Percentiles rank a stretch among this genome's conserved stretches.
Conservation (phyloP, 805 yeast genomes). For the Kodamaea laetipori region DNA sequence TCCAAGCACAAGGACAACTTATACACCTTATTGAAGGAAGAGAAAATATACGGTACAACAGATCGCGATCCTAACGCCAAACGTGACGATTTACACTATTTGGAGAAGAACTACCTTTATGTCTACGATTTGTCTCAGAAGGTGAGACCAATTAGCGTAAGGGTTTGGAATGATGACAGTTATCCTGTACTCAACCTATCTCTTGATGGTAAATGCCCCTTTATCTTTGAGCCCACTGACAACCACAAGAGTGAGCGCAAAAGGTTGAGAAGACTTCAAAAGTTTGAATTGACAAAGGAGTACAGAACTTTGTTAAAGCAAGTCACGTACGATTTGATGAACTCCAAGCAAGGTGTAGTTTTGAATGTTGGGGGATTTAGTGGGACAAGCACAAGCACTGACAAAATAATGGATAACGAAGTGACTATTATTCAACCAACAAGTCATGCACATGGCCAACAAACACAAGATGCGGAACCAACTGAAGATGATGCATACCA, state of each 20-base stretch:
- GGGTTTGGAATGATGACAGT: slow-evolving; percentile 69
- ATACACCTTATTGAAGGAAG: slow-evolving; percentile 70
- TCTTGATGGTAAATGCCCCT: slow-evolving; percentile 79
- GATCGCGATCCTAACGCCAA: slow-evolving; percentile 87
- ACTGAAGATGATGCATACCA: slow-evolving; percentile 14
- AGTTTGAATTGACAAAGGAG: slow-evolving; percentile 43
- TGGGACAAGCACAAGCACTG: slow-evolving; percentile 33
- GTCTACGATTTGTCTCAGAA: slow-evolving; percentile 79
- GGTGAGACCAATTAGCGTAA: slow-evolving; percentile 75
- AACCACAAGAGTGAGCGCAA: slow-evolving; percentile 42
- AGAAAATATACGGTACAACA: slow-evolving; percentile 80
- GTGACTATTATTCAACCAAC: slow-evolving; percentile 18
- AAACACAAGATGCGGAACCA: slow-evolving; percentile 13
- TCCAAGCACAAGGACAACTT: slow-evolving; percentile 23
- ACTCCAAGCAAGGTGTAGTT: slow-evolving; percentile 25
- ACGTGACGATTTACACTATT: slow-evolving; percentile 82
- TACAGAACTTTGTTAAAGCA: slow-evolving; percentile 42
- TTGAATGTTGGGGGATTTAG: slow-evolving; percentile 19
- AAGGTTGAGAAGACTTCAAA: slow-evolving; percentile 40
- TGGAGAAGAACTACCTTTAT: slow-evolving; percentile 68
- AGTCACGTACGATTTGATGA: slow-evolving; percentile 36
- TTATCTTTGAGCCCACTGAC: slow-evolving; percentile 59
- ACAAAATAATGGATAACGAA: slow-evolving; percentile 21
- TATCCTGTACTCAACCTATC: slow-evolving; percentile 62
- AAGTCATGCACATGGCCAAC: slow-evolving; percentile 3